Conservation (phyloP, 164 flowering plant species). For the Dillenia suffruticosa region DNA sequence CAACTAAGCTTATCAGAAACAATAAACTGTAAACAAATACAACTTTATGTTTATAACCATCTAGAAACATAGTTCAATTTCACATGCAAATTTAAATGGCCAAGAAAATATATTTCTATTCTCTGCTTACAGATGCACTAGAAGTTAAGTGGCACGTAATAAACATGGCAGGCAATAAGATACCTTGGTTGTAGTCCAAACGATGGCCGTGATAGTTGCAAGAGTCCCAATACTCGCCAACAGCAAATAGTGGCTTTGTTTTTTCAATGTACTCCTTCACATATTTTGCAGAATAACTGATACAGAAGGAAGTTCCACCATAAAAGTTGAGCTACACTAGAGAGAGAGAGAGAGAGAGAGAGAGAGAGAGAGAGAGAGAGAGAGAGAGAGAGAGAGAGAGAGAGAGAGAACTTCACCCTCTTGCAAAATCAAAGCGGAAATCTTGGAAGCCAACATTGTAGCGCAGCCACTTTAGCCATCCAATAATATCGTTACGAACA, state of each 20-base stretch:
- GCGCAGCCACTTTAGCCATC: constrained; percentile 80
- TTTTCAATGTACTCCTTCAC: constrained; percentile 80
- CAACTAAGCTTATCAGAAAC: too few relatives aligned
- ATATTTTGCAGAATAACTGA: constrained; percentile 79
- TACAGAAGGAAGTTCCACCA: background rate
- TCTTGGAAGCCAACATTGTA: constrained; percentile 79
- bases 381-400: background rate
- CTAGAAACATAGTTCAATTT: too few relatives aligned
- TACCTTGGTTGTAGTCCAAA: constrained; percentile 95
- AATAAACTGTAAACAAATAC: too few relatives aligned
- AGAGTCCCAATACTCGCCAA: constrained; percentile 96
- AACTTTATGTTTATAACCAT: too few relatives aligned
- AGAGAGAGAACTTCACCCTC: constrained; percentile 45
- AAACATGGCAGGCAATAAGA: background rate
- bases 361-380: background rate
- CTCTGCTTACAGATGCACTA: too few relatives aligned
- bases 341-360: background rate
- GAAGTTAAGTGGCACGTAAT: background rate
- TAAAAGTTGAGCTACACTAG: background rate
- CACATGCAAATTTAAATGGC: too few relatives aligned
- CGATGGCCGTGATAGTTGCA: constrained; percentile 60
- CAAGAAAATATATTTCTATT: too few relatives aligned
- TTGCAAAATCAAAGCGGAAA: constrained; percentile 96
- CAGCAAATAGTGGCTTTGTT: constrained; percentile 78
- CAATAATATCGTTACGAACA: constrained; percentile 72